Conservation (phyloP, 2,329 filamentous ascomycete genomes). For the Curvularia lunata region DNA sequence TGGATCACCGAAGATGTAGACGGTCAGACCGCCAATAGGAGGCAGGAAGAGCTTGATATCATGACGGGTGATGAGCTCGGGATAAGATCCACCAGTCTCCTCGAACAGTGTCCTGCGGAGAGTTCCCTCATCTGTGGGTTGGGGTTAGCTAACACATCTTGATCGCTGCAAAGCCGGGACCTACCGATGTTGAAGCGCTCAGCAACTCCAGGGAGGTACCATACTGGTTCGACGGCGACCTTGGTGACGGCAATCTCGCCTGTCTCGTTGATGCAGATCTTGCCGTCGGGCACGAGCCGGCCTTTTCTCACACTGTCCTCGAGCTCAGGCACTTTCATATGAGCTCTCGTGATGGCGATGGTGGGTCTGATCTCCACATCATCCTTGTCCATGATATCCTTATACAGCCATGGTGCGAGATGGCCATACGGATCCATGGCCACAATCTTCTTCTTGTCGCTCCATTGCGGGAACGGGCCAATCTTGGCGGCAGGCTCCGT, state of each 20-base stretch:
- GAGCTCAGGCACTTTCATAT: conserved; percentile 96
- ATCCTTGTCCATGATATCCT: conserved; percentile 77
- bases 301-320: conserved; percentile 85
- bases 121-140: conserved; percentile 73
- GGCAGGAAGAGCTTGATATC: conserved; percentile 97
- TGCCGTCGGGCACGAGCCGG: conserved; percentile 79
- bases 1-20: conserved; percentile 96
- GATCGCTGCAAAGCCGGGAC: conserved; percentile 23
- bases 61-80: conserved; percentile 90
- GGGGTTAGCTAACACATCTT: conserved; percentile 22
- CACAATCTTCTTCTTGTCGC: conserved; percentile 89
- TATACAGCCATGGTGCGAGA: conserved; percentile 81
- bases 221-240: conserved; percentile 91
- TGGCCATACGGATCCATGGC: conserved; percentile 97
- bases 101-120: conserved; percentile 89
- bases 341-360: conserved; percentile 88
- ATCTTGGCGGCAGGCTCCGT: conserved; percentile 91
- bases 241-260: conserved; percentile 95
- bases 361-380: conserved; percentile 87
- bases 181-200: conserved; percentile 88
- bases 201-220: conserved; percentile 68
- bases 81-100: conserved; percentile 93
- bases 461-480: conserved; percentile 89
- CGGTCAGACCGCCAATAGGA: conserved; percentile 92
- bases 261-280: conserved; percentile 82